These are phyloP conservation scores for Mycena belliarum DNA, from an alignment of 768 basidiomycete genomes.

Conservation along the genomic window DNA sequence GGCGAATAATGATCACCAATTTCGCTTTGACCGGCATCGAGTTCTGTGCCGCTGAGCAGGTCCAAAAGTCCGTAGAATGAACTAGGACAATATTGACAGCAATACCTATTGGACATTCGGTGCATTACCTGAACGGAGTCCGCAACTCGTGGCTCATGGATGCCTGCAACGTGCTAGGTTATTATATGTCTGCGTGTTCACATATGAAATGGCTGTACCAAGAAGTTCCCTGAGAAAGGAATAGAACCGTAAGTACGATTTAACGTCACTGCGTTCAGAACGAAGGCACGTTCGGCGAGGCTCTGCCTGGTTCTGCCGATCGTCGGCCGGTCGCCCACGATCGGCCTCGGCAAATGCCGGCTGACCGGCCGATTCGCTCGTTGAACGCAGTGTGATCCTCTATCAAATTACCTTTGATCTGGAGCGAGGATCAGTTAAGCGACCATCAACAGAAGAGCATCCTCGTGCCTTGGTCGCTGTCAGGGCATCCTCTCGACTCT, in stretches of 20 bases:
- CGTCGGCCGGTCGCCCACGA: too few relatives aligned
- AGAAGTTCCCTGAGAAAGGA: conserved; percentile 61
- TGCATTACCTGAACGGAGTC: conserved; percentile 59
- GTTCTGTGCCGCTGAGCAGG: conserved; percentile 69
- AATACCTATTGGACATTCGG: neutral
- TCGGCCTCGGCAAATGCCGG: too few relatives aligned
- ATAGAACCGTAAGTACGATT: too few relatives aligned
- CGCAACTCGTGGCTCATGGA: conserved; percentile 79
- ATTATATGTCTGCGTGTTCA: too few relatives aligned
- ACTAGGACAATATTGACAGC: conserved; percentile 24
- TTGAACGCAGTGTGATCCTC: too few relatives aligned
- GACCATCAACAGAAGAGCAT: neutral
- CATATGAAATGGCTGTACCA: conserved; percentile 27
- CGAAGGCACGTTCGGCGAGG: too few relatives aligned
- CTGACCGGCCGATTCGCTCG: too few relatives aligned
- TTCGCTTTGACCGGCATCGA: conserved; percentile 69
- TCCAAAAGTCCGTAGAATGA: conserved; percentile 79
- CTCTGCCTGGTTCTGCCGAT: too few relatives aligned
- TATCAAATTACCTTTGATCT: conserved; percentile 62
- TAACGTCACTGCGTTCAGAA: too few relatives aligned
- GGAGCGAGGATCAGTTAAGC: neutral
- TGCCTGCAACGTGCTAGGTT: conserved; percentile 30
- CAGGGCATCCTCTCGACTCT: conserved; percentile 70
- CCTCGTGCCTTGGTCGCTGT: conserved; percentile 65
- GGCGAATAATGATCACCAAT: conserved; percentile 45